Base-by-base conservation (phyloP, 371 early-diverging fungal species). In the Rhizomucor pusillus region DNA sequence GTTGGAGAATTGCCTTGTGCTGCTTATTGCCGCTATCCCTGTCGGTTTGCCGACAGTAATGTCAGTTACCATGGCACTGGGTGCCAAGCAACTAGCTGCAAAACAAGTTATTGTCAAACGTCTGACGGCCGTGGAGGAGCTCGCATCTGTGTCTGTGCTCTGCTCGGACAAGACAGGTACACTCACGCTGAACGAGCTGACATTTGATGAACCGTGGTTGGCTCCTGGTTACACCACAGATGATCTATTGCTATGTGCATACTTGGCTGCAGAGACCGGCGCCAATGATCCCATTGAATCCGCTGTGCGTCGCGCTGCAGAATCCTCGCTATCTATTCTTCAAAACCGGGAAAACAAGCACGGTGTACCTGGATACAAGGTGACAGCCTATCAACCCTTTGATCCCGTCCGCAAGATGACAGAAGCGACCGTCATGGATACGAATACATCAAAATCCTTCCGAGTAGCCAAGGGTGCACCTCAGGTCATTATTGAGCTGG, bases 101-200 rank as follows among this genome's bases (percentile, higher is more conserved):
- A 90, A 92, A 68, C 71, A 93, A 70, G 97, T 95, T 37, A 94
- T 98, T 74, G 93, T 97, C 56, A 93, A 94, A 69, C 87, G 94
- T 53, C 75, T 97, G 18, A 89, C 93, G 5, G 94, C 94, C 19
- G 92, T 95, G 13, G 98, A 98, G 71, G 94, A 93, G 58, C 81
- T 97, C 66, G 95, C 96, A 0, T 93, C 95, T 1, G 92, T 93
- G 19, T 90, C 91, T 14, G 86, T 93, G 36, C 86, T 97, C 44
- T 96, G 95, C 75, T 91, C 93, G 1, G 98, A 97, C 78, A 97
- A 90, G 80, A 98, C 98, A 1, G 98, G 98, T 29, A 98, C 98
- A 19, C 75, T 98, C 49, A 98, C 97, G 12, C 77, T 85, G 50
- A 92, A 92, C 84, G 86, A 92, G 73, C 82, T 96, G 47, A 84